Evolutionary conservation across 1,284 basidiomycete genomes (phyloP), one percentile per base, ranked within the genome.

Genomic region (Serendipita sp.): DNA sequence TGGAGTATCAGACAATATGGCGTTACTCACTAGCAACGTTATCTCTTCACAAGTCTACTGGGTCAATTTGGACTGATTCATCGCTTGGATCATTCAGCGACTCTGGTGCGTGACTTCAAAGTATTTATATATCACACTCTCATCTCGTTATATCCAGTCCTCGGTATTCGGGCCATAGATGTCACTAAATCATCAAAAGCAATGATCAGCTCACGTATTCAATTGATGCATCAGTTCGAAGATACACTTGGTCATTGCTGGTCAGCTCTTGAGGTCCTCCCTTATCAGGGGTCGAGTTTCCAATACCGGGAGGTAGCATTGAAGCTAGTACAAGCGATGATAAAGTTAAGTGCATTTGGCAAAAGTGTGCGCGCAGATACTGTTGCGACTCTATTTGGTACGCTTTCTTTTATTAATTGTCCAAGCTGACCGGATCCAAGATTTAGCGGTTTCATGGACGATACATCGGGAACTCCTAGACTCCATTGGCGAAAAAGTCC

Each of bases 201-300:
- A 44, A 50, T 44, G 47, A 42, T 50, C 60, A 13, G 61, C 50
- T 61, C 43, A 64, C 12, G n/a, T 29, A 34, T 61, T 41, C 2
- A 38, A 42, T 67, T 87, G 87, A 91, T 73, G 77, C 76, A 63
- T 83, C 82, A 30, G 76, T 84, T 0, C 82, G 87, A 12, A 81
- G 93, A 60, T 91, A 91, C 0, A 76, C 94, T 0, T 82, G 85
- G 12, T 79, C 88, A 32, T 92, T 96, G 71, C 81, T 89, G 76
- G 70, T 88, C 3, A 87, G 89, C 66, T 80, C 79, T 17, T 83
- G 88, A 35, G 75, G 78, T 1, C 74, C 82, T 69, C 90, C 93
- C 71, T 82, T 87, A 64, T 73, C 77, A 3, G 69, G 74, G 17
- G 53, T 69, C 1, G 70, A 71, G 1, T 65, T 70, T 10, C 67